Evolutionary conservation across 1,284 basidiomycete species (phyloP).

Genomic region (Phenoliferia sp.): DNA sequence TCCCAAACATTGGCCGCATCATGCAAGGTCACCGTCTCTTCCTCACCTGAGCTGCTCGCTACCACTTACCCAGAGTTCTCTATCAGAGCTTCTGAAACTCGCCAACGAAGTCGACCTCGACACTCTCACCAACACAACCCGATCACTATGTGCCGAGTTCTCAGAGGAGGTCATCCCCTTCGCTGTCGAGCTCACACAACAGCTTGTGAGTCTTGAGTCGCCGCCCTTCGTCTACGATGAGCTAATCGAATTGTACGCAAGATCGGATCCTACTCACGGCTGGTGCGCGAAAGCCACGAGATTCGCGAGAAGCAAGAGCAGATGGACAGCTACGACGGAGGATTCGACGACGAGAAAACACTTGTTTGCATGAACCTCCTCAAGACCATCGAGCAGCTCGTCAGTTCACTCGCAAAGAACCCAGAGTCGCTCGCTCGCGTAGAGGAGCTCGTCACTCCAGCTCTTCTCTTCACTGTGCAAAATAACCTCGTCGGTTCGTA

Average conservation of each 20-base stretch:
- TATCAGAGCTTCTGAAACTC: slow-evolving; percentile 70
- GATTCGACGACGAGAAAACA: slow-evolving; percentile 36
- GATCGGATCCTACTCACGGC: slow-evolving; percentile 76
- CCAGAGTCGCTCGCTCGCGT: slow-evolving; percentile 73
- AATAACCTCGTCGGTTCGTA: slow-evolving; percentile 48
- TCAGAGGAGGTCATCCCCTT: slow-evolving; percentile 79
- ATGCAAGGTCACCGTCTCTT: slow-evolving; percentile 60
- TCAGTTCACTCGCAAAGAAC: slow-evolving; percentile 63
- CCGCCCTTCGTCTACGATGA: neutral
- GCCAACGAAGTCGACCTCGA: slow-evolving; percentile 87
- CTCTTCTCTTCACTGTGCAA: slow-evolving; percentile 65
- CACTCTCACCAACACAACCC: slow-evolving; percentile 72
- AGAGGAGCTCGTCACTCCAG: slow-evolving; percentile 73
- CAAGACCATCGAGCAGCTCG: slow-evolving; percentile 50
- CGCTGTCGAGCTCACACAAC: slow-evolving; percentile 70
- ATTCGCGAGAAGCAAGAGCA: slow-evolving; percentile 45
- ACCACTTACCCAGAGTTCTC: neutral
- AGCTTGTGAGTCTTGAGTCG: slow-evolving; percentile 55
- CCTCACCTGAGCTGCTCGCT: neutral
- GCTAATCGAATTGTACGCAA: slow-evolving; percentile 36
- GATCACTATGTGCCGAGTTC: slow-evolving; percentile 79
- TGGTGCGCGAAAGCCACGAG: slow-evolving; percentile 58
- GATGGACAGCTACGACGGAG: slow-evolving; percentile 12
- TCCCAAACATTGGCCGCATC: slow-evolving; percentile 76
- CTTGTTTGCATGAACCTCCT: slow-evolving; percentile 40